phyloP scores from a whole-genome alignment of 371 early-diverging fungal genomes.

The Mucor saturninus region DNA sequence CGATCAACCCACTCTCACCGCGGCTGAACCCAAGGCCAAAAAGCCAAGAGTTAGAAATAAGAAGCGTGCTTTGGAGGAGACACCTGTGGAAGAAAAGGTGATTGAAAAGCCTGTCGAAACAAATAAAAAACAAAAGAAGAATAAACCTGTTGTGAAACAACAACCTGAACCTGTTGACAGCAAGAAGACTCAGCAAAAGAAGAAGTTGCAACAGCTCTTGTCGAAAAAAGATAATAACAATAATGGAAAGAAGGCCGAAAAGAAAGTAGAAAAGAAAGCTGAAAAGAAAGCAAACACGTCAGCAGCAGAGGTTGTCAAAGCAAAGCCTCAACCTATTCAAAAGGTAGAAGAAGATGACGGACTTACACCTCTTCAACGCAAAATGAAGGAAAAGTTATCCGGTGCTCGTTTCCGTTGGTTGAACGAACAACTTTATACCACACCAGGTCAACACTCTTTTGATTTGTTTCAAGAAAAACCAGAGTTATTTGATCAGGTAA shows the following conservation, averaged over 20 bases:
- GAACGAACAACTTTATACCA: slow-evolving; percentile 95
- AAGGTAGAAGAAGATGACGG: slow-evolving; percentile 28
- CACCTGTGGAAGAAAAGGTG: slow-evolving; percentile 3
- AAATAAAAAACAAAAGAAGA: slow-evolving; percentile 9
- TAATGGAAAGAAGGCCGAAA: slow-evolving; percentile 1
- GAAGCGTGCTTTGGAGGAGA: slow-evolving; percentile 25
- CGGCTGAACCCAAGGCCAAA: slow-evolving; percentile 12
- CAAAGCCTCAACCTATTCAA: not conserved
- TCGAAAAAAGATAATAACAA: slow-evolving; percentile 16
- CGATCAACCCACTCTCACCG: not conserved
- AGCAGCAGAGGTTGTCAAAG: not conserved
- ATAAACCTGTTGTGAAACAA: slow-evolving; percentile 8
- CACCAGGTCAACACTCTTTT: slow-evolving; percentile 75
- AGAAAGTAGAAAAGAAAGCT: slow-evolving; percentile 4
- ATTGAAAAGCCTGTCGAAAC: slow-evolving; percentile 15
- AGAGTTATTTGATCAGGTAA: slow-evolving; percentile 85
- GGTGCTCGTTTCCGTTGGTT: slow-evolving; percentile 94
- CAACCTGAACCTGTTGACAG: slow-evolving; percentile 5
- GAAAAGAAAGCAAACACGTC: not conserved
- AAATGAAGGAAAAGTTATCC: slow-evolving; percentile 84
- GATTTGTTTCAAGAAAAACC: slow-evolving; percentile 83
- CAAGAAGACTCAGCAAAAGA: slow-evolving; percentile 20
- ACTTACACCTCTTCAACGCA: slow-evolving; percentile 74
- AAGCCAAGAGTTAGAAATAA: slow-evolving; percentile 17
- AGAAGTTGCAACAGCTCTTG: slow-evolving; percentile 34